Evolutionary conservation across 805 yeast genomes (phyloP).

Genomic region (Yarrowia sp.): DNA sequence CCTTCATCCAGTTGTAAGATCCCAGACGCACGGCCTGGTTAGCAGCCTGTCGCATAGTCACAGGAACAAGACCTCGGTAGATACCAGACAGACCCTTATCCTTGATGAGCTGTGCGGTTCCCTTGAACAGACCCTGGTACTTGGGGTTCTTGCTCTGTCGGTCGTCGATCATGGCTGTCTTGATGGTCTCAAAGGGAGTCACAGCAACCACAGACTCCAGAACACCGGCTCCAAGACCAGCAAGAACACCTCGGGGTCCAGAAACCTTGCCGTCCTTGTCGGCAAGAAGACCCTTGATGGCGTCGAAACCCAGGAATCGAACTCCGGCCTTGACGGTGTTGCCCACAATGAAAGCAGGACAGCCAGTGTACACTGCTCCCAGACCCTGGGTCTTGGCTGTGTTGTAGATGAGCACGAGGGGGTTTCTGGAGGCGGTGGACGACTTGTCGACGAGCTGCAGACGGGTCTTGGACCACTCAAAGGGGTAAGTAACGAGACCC

Average conservation of each 20-base stretch:
- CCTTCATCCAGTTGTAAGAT: constrained; percentile 86
- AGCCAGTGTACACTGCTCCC: constrained; percentile 84
- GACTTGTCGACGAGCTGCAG: constrained; percentile 65
- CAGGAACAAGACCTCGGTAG: constrained; percentile 90
- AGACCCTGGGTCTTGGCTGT: constrained; percentile 81
- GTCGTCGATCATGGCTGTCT: constrained; percentile 95
- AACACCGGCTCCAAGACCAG: constrained; percentile 98
- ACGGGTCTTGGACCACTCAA: constrained; percentile 95
- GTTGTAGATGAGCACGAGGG: constrained; percentile 76
- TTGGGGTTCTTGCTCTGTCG: constrained; percentile 77
- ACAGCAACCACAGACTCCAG: constrained; percentile 91
- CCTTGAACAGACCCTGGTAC: constrained; percentile 68
- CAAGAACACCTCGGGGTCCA: constrained; percentile 89
- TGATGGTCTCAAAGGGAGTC: constrained; percentile 96
- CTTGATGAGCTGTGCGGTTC: constrained; percentile 66
- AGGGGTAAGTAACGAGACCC: constrained; percentile 91
- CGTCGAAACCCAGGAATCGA: constrained; percentile 89
- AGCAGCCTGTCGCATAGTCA: constrained; percentile 93
- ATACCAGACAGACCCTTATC: constrained; percentile 86
- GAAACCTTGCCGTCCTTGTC: constrained; percentile 88
- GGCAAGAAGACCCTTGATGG: constrained; percentile 74
- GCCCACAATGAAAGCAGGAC: constrained; percentile 96
- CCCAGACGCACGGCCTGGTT: constrained; percentile 95
- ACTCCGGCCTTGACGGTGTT: constrained; percentile 97
- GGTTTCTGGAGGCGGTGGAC: constrained; percentile 70